These are phyloP conservation scores for Aspergillus jensenii DNA, from an alignment of 2,329 filamentous ascomycete species.

Conservation along the genomic window DNA sequence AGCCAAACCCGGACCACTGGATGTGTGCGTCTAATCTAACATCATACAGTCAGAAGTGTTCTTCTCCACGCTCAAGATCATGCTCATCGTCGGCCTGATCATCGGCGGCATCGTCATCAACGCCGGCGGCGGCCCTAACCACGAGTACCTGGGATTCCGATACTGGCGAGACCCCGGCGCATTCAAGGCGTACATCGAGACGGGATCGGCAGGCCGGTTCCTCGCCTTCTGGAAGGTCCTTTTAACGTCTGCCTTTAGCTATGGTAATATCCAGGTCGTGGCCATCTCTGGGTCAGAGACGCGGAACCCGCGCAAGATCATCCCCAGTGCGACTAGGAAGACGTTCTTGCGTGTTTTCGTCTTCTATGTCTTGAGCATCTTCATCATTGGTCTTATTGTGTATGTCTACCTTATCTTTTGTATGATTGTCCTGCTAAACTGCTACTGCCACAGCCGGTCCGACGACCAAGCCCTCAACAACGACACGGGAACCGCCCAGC, in stretches of 20 bases:
- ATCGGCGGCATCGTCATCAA: slow-evolving; percentile 17
- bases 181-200: slow-evolving; percentile 13
- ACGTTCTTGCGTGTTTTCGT: background rate
- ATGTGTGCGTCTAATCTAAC: background rate
- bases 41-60: slow-evolving; percentile 15
- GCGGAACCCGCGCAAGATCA: background rate
- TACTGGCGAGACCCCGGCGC: slow-evolving; percentile 18
- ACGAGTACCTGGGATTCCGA: slow-evolving; percentile 15
- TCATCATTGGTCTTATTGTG: background rate
- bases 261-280: background rate
- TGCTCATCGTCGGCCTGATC: slow-evolving; percentile 20
- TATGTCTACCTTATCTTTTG: background rate
- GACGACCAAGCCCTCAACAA: background rate
- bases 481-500: background rate
- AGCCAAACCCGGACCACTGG: background rate
- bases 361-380: background rate
- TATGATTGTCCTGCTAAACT: too few species aligned
- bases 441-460: background rate
- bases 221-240: slow-evolving; percentile 18
- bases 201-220: slow-evolving; percentile 19
- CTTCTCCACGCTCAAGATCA: slow-evolving; percentile 18
- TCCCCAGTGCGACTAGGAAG: background rate
- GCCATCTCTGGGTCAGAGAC: slow-evolving; percentile 2
- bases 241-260: background rate
- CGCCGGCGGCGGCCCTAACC: slow-evolving; percentile 17